Percentiles rank a stretch among this genome's conserved stretches.
Evolutionary conservation across 1,284 basidiomycete genomes (phyloP).

Genomic region (Cryptococcus sp.): DNA sequence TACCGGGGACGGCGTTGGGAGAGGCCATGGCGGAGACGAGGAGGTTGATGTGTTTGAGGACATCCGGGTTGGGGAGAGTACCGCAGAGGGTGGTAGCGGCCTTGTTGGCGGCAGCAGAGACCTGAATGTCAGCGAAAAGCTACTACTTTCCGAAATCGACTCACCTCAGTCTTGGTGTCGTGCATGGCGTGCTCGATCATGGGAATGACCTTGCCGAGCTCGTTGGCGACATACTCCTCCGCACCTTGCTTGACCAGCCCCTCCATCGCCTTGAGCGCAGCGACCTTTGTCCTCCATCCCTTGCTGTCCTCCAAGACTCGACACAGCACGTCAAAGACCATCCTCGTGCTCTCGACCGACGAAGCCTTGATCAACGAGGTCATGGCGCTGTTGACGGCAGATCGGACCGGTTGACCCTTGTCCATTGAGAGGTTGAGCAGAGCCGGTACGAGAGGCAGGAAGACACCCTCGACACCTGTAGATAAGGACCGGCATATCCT

Average conservation of each 20-base stretch:
- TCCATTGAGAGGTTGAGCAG: slow-evolving; percentile 87
- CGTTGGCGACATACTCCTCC: slow-evolving; percentile 75
- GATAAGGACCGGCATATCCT: slow-evolving; percentile 69
- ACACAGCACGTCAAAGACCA: slow-evolving; percentile 68
- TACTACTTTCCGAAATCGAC: slow-evolving; percentile 12
- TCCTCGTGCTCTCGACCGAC: slow-evolving; percentile 73
- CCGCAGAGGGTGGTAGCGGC: slow-evolving; percentile 88
- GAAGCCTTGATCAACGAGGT: slow-evolving; percentile 78
- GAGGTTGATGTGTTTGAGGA: slow-evolving; percentile 79
- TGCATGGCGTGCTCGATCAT: slow-evolving; percentile 89
- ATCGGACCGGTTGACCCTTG: slow-evolving; percentile 86
- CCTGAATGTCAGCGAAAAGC: slow-evolving; percentile 51
- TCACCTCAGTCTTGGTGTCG: slow-evolving; percentile 91
- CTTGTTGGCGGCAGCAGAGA: slow-evolving; percentile 81
- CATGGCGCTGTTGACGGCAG: slow-evolving; percentile 73
- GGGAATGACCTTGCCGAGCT: slow-evolving; percentile 77
- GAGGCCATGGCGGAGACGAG: slow-evolving; percentile 95
- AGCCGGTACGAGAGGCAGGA: slow-evolving; percentile 70
- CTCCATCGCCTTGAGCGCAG: slow-evolving; percentile 81
- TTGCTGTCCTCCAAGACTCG: slow-evolving; percentile 65
- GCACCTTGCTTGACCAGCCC: slow-evolving; percentile 62
- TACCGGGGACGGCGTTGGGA: slow-evolving; percentile 73
- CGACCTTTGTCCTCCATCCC: slow-evolving; percentile 94
- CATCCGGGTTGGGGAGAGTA: slow-evolving; percentile 90
- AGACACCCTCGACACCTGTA: slow-evolving; percentile 70